Evolutionary conservation across 2,329 filamentous ascomycete genomes (phyloP), one percentile per base, ranked within the genome.

Genomic region (Fusarium cyanostomum): DNA sequence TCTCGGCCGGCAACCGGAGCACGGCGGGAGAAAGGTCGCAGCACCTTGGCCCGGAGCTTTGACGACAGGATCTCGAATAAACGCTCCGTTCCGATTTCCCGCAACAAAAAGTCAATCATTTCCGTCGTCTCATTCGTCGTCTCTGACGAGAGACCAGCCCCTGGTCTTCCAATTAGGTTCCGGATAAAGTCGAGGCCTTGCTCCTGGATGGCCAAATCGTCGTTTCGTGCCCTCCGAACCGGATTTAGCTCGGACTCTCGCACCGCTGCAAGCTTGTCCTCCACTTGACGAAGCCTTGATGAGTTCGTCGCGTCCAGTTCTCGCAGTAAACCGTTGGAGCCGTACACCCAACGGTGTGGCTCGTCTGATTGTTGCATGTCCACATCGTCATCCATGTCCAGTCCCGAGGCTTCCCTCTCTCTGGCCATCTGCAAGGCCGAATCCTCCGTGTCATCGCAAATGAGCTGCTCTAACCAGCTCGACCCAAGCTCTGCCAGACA

Each of bases 121-220:
- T 88, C 85, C 3, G 84, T 81, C 26, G 84, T 85, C 56, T 85
- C 84, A 48, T 75, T 74, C 7, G 79, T 74, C 12, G 77, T 76
- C 13, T 85, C 77, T 80, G 86, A 59, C 75, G 81, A 66, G 78
- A 82, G 66, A 75, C 86, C 67, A 75, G 80, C 59, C 12, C 76
- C 75, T 8, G 77, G 74, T 45, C 89, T 86, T 55, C 89, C 90
- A 66, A 97, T 91, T 28, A 98, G 81, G 75, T 99, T 99, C 52
- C 94, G 86, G 62, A 99, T 87, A 68, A 98, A 90, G 69, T 96
- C 90, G 15, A 98, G 85, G 0, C 90, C 92, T 76, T 98, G 94
- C 73, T 97, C 92, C 77, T 98, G 94, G 26, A 97, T 91, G 3
- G 89, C 89, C 33, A 94, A 82, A 65, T 96, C 92, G 65, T 97